Evolutionary conservation across 495 filamentous ascomycete genomes (phyloP).

Genomic region (Chaetomium tenue): DNA sequence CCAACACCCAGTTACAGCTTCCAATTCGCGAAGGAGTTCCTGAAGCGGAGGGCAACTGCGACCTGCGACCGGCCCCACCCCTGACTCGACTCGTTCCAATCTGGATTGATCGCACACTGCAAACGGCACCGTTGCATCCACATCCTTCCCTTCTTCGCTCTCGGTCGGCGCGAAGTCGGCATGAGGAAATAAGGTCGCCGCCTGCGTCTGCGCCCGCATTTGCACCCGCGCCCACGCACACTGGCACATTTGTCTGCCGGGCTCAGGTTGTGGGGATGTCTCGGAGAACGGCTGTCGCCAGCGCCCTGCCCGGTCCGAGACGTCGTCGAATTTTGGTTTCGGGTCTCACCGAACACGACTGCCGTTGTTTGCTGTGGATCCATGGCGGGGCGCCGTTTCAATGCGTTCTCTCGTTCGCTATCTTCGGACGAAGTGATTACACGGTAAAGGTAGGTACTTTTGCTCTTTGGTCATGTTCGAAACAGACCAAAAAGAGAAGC

Average conservation of each 20-base stretch:
- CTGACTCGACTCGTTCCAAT: constrained; percentile 27
- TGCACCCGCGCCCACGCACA: too few relatives aligned
- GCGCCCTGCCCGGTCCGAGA: background rate
- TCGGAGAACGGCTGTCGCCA: background rate
- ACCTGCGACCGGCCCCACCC: constrained; percentile 8
- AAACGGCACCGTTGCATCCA: background rate
- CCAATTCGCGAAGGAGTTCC: constrained; percentile 6
- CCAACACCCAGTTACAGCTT: constrained; percentile 12
- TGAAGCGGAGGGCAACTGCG: background rate
- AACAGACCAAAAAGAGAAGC: background rate
- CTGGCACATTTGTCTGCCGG: background rate
- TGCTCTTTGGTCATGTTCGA: too few relatives aligned
- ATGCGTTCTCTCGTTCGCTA: too few relatives aligned
- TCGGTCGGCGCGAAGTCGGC: too few relatives aligned
- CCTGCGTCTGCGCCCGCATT: too few relatives aligned
- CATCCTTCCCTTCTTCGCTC: background rate
- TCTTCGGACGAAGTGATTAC: too few relatives aligned
- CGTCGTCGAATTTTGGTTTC: background rate
- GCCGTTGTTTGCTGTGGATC: constrained; percentile 6
- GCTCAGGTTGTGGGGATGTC: background rate
- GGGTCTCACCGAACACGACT: constrained; percentile 1
- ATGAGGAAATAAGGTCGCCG: too few relatives aligned
- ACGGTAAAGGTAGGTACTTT: too few relatives aligned
- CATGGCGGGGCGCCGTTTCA: constrained; percentile 7
- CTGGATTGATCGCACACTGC: background rate